phyloP scores from a whole-genome alignment of 2,329 filamentous ascomycete species.

The Aspergillus intermedius region DNA sequence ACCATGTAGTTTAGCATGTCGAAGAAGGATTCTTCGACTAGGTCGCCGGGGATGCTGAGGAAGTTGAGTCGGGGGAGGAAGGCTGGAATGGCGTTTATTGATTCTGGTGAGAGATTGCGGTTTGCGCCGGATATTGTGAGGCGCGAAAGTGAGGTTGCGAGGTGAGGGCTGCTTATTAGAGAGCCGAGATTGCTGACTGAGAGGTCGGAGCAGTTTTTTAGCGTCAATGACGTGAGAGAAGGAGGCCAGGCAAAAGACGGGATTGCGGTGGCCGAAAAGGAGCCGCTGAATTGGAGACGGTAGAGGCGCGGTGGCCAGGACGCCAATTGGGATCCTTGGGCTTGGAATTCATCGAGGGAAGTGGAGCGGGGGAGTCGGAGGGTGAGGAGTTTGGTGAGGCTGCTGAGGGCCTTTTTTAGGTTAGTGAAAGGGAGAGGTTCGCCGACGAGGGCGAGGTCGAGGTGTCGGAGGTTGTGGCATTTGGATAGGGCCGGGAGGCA shows the following conservation, averaged over 20 bases:
- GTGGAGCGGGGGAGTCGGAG: conserved; percentile 40
- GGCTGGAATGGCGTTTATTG: conserved; percentile 18
- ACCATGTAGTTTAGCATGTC: conserved; percentile 13
- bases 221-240: conserved; percentile 17
- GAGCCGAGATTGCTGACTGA: conserved; percentile 16
- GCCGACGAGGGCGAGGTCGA: conserved; percentile 50
- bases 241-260: conserved; percentile 23
- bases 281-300: conserved; percentile 20
- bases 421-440: conserved; percentile 45
- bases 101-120: conserved; percentile 18
- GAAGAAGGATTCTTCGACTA: conserved; percentile 23
- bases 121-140: conserved; percentile 21
- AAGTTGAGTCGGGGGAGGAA: conserved; percentile 21
- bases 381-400: conserved; percentile 38
- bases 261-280: conserved; percentile 13
- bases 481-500: conserved; percentile 53
- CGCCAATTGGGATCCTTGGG: conserved; percentile 4
- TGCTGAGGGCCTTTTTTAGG: conserved; percentile 46
- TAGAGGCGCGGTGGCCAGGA: conserved; percentile 23
- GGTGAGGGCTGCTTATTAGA: conserved; percentile 18
- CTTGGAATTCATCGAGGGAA: conserved; percentile 11
- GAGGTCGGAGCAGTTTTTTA: conserved; percentile 20
- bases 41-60: conserved; percentile 26
- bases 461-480: conserved; percentile 42
- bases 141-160: conserved; percentile 15